Evolutionary conservation across 2,329 filamentous ascomycete genomes (phyloP), one percentile per base, ranked within the genome.

Genomic region (Raffaelea albimanens): DNA sequence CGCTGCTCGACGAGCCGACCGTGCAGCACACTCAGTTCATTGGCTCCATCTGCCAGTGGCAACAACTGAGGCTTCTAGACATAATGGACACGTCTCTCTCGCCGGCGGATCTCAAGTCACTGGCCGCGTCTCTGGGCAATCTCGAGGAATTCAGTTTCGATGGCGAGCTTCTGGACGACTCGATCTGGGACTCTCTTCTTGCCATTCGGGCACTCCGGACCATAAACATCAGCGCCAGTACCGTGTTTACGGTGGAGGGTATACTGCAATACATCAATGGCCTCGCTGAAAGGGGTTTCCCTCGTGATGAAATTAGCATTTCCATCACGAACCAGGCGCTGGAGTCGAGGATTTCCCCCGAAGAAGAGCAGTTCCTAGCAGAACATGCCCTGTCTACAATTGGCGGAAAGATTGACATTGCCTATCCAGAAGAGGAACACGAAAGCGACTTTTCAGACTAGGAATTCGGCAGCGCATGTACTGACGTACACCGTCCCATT

Each of bases 81-180:
- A 60, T 82, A 2, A 66, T 70, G 29, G 66, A 72, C 25, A 67
- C 77, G 4, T 71, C 67, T 2, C 70, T 83, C 50, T 66, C 61
- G 0, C 63, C 71, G 8, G 59, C 65, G 9, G 72, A 82, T 36
- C 63, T 83, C 31, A 58, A 64, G 11, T 55, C 56, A 3, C 65
- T 85, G 16, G 66, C 72, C 21, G 50, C 58, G 2, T 59, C 65
- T 10, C 61, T 80, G 10, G 61, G 61, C 0, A 57, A 66, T 16
- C 66, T 85, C 0, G 75, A 81, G 53, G 70, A 76, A 13, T 60
- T 85, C 14, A 71, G 67, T 40, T 71, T 83, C 43, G 72, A 69
- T 40, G 79, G 80, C 40, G 72, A 73, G 16, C 60, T 75, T 20
- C 67, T 72, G 5, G 72, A 80, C 50, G 65, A 68, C 31, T 57